Evolutionary conservation across 345 rosid species (phyloP).

Genomic region (Abelmoschus esculentus): DNA sequence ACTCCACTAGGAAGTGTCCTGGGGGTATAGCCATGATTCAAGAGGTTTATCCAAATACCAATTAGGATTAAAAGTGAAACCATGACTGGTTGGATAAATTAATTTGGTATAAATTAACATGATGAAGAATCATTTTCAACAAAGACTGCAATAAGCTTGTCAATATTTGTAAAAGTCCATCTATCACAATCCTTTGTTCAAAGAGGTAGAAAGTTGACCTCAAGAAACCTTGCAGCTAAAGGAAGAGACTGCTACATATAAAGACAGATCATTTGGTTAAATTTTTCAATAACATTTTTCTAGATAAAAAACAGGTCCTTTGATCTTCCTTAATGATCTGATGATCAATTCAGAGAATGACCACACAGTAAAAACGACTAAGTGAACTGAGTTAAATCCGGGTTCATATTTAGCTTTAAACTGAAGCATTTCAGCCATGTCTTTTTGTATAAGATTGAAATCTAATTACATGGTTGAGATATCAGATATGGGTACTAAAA

Average conservation of each 20-base stretch:
- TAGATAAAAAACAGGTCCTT: no score
- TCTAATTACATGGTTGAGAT: slow-evolving; percentile 6
- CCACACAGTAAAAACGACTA: neutral
- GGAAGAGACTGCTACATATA: neutral
- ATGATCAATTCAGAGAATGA: slow-evolving; percentile 6
- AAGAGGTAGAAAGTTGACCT: no score
- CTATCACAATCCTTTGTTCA: no score
- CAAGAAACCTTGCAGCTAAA: no score
- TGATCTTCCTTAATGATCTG: no score
- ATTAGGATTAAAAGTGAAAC: slow-evolving; percentile 13
- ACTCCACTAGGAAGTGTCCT: no score
- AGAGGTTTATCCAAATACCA: no score
- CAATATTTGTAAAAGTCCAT: no score
- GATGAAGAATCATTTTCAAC: neutral
- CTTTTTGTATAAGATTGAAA: no score
- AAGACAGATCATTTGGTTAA: neutral
- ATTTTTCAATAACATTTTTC: no score
- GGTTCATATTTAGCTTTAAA: slow-evolving; percentile 7
- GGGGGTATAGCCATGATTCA: no score
- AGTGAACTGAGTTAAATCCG: neutral
- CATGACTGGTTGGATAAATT: slow-evolving; percentile 9
- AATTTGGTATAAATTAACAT: slow-evolving; percentile 7
- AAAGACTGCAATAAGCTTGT: neutral
- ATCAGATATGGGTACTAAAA: neutral
- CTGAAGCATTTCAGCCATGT: slow-evolving; percentile 7